A percentile compares a stretch with the other conserved stretches of the same genome.
phyloP scores from a whole-genome alignment of 257 asterid species.

The Ajuga chamaepitys region DNA sequence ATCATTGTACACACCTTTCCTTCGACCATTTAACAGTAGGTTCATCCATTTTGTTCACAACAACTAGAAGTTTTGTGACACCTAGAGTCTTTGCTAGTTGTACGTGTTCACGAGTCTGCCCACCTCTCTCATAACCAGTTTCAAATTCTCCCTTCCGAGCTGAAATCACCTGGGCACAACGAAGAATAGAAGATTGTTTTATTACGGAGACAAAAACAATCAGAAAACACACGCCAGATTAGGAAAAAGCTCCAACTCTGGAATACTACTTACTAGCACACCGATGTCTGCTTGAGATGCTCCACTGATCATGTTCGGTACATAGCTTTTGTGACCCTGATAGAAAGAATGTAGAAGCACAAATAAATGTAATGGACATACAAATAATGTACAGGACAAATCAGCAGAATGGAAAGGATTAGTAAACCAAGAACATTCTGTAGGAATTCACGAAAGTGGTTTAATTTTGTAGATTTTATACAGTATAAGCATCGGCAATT shows the following conservation, averaged over 20 bases:
- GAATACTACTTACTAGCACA: constrained; percentile 53
- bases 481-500: neutral
- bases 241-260: neutral
- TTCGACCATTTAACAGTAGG: constrained; percentile 93
- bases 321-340: constrained; percentile 97
- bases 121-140: constrained; percentile 99
- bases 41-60: constrained; percentile 98
- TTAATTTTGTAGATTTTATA: neutral
- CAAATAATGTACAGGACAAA: neutral
- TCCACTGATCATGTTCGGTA: constrained; percentile 96
- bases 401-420: neutral
- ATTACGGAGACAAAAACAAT: neutral
- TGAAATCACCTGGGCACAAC: constrained; percentile 62
- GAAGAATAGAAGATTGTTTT: neutral
- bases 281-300: constrained; percentile 99
- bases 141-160: constrained; percentile 96
- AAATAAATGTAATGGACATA: neutral
- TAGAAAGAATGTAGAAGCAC: neutral
- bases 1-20: constrained; percentile 54
- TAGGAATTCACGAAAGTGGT: neutral
- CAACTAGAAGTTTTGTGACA: constrained; percentile 84
- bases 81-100: constrained; percentile 97
- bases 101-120: constrained; percentile 97
- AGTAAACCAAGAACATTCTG: neutral
- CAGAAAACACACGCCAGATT: neutral